Evolutionary conservation across 306 rosid genomes (phyloP).

Genomic region (Nissolia schottii): DNA sequence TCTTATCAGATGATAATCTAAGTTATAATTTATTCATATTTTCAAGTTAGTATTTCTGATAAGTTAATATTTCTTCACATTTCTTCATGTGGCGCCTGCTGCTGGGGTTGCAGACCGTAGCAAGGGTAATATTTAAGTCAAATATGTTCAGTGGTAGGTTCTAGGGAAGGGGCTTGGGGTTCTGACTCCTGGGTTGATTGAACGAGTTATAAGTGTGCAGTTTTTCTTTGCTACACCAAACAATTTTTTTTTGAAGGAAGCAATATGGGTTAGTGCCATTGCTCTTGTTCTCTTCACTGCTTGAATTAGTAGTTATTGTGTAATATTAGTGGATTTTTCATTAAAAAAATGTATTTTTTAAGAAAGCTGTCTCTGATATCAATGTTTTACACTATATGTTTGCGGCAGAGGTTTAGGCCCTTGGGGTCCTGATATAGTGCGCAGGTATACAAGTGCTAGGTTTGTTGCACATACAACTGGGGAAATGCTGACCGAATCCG

Average conservation of each 20-base stretch:
- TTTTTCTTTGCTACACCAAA: not conserved
- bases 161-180: not conserved
- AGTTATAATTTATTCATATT: not conserved
- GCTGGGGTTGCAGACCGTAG: not conserved
- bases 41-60: not conserved
- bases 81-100: not conserved
- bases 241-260: not conserved
- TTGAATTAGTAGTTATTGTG: too few species aligned
- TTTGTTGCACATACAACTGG: constrained; percentile 67
- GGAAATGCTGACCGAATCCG: constrained; percentile 53
- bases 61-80: too few species aligned
- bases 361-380: not conserved
- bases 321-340: not conserved
- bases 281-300: not conserved
- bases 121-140: not conserved
- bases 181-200: constrained; percentile 9
- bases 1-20: not conserved
- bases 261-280: not conserved
- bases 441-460: constrained; percentile 68
- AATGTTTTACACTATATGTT: not conserved
- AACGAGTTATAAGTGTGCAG: not conserved
- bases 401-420: constrained; percentile 90
- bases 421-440: constrained; percentile 86
- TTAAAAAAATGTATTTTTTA: not conserved
- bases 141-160: constrained; percentile 5